Conservation (phyloP, 768 basidiomycete genomes). For the Lactarius akahatsu region DNA sequence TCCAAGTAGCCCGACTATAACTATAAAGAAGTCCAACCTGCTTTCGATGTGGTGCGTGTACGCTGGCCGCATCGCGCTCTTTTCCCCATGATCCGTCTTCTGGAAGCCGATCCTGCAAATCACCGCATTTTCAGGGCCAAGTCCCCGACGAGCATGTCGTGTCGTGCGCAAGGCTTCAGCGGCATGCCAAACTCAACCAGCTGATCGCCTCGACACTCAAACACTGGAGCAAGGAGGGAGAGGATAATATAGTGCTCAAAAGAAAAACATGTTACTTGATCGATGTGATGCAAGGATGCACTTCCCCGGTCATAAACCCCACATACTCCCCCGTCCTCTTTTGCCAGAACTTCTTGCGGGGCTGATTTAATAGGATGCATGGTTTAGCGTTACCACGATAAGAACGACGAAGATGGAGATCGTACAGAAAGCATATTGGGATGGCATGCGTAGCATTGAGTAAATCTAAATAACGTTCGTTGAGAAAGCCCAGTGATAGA, state of each 20-base stretch:
- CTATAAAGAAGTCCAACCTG: constrained; percentile 34
- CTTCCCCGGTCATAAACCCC: neutral
- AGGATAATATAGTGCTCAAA: neutral
- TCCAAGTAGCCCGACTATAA: constrained; percentile 33
- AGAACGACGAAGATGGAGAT: neutral
- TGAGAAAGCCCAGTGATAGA: neutral
- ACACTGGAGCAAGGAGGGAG: neutral
- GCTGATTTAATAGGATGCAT: neutral
- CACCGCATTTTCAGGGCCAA: constrained; percentile 38
- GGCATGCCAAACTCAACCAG: neutral
- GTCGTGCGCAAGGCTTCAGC: neutral
- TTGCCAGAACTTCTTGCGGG: neutral
- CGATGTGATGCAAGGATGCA: constrained; percentile 14
- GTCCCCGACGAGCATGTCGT: constrained; percentile 31
- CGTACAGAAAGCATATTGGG: constrained; percentile 29
- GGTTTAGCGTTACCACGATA: constrained; percentile 13
- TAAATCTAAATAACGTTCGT: neutral
- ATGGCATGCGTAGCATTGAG: constrained; percentile 8
- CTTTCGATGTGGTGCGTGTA: constrained; percentile 37
- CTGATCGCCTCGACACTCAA: neutral
- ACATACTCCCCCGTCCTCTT: neutral
- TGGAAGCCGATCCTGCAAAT: constrained; percentile 43
- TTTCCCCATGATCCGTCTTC: constrained; percentile 37
- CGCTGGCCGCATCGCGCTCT: constrained; percentile 42
- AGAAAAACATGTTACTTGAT: constrained; percentile 11